Conservation (phyloP, 2,329 filamentous ascomycete species). For the Aspergillus aculeatinus region DNA sequence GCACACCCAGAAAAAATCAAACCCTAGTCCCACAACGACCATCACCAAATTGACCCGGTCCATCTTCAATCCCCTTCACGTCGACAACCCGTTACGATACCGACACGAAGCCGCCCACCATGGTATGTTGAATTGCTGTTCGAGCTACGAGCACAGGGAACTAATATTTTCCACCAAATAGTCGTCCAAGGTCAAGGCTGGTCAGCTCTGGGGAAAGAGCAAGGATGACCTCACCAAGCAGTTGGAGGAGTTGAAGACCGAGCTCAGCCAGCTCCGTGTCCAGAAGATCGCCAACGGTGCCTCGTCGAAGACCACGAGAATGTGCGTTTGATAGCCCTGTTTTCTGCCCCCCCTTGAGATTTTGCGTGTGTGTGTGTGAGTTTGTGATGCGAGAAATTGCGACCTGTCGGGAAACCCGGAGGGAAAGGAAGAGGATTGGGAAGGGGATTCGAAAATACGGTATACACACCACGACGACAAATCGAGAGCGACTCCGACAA, state of each 20-base stretch:
- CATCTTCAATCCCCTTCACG: constrained; percentile 43
- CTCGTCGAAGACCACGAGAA: constrained; percentile 94
- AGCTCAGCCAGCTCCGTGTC: constrained; percentile 93
- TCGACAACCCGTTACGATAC: constrained; percentile 48
- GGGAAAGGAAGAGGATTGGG: too few relatives aligned
- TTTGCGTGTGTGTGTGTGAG: background rate
- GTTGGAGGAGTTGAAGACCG: constrained; percentile 90
- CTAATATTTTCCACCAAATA: constrained; percentile 31
- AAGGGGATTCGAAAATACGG: too few relatives aligned
- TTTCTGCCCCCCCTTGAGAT: constrained; percentile 3
- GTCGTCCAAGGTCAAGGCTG: constrained; percentile 85
- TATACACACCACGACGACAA: too few relatives aligned
- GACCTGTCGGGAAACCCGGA: background rate
- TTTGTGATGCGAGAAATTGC: background rate
- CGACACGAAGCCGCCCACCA: constrained; percentile 42
- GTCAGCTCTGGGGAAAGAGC: constrained; percentile 97
- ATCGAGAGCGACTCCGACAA: too few relatives aligned
- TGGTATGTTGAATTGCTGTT: constrained; percentile 38
- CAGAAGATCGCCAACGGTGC: constrained; percentile 96
- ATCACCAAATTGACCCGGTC: constrained; percentile 39
- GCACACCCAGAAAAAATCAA: constrained; percentile 36
- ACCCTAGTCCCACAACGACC: constrained; percentile 49
- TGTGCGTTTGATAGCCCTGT: constrained; percentile 62
- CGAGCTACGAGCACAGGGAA: background rate
- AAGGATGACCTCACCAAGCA: constrained; percentile 98